Percentiles rank a stretch among this genome's conserved stretches.
Evolutionary conservation across 306 rosid species (phyloP).

Genomic region (Arachis stenosperma): DNA sequence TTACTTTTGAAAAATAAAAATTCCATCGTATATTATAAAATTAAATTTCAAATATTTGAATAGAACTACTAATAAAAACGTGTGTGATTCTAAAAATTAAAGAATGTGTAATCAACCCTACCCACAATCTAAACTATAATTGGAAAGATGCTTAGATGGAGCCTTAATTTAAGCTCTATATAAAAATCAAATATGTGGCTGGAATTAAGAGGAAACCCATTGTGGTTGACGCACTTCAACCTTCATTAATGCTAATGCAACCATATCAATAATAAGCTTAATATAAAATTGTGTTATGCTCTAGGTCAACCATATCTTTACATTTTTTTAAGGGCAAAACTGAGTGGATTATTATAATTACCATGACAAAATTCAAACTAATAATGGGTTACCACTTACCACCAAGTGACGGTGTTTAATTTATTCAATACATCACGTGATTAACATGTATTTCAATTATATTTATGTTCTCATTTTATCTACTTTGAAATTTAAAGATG

Average conservation of each 20-base stretch:
- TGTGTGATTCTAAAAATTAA: too few relatives aligned
- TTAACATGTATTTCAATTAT: slow-evolving; percentile 9
- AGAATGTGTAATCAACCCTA: neutral
- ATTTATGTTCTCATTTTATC: neutral
- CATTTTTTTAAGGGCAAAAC: neutral
- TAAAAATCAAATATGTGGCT: slow-evolving; percentile 26
- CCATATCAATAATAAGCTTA: slow-evolving; percentile 12
- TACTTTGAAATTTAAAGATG: neutral
- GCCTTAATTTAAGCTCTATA: slow-evolving; percentile 9
- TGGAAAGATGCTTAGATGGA: slow-evolving; percentile 32
- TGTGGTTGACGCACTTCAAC: slow-evolving; percentile 46
- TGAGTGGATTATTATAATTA: slow-evolving; percentile 37
- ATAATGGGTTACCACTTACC: neutral
- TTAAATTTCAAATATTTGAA: too few relatives aligned
- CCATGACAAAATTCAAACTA: slow-evolving; percentile 28
- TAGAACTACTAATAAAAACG: too few relatives aligned
- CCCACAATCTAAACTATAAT: slow-evolving; percentile 13
- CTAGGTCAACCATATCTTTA: slow-evolving; percentile 21
- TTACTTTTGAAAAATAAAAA: too few relatives aligned
- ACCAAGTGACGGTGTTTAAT: neutral
- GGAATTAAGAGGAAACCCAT: slow-evolving; percentile 26
- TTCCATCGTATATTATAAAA: too few relatives aligned
- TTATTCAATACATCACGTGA: slow-evolving; percentile 51
- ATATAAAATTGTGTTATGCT: neutral
- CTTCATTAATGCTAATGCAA: slow-evolving; percentile 27